A percentile compares a stretch with the other conserved stretches of the same genome.
Evolutionary conservation across 1,284 basidiomycete species (phyloP).

Genomic region (Stygiomarasmius scandens): DNA sequence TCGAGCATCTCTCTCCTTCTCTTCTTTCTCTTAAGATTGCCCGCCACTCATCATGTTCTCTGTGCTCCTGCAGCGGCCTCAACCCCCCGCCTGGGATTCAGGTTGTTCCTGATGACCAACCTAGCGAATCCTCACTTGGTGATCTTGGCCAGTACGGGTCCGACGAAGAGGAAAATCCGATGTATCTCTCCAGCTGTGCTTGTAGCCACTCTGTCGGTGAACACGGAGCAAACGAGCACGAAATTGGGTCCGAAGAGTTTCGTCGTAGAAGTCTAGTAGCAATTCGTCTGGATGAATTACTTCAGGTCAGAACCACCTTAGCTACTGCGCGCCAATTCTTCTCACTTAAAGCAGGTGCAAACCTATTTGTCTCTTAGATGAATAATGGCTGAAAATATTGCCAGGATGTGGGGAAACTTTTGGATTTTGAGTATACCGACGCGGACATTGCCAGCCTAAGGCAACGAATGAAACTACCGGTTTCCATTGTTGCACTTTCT

Average conservation of each 20-base stretch:
- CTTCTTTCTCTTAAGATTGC: conserved; percentile 72
- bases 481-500: conserved; percentile 39
- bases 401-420: conserved; percentile 74
- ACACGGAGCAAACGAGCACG: conserved; percentile 69
- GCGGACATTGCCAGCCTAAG: conserved; percentile 71
- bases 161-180: conserved; percentile 56
- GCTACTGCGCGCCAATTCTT: not conserved
- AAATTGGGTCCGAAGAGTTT: conserved; percentile 63
- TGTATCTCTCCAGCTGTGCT: conserved; percentile 68
- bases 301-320: conserved; percentile 61
- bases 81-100: conserved; percentile 62
- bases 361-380: not conserved
- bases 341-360: not conserved
- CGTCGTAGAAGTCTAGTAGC: conserved; percentile 76
- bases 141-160: conserved; percentile 66
- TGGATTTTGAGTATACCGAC: conserved; percentile 79
- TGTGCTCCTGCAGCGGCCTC: conserved; percentile 70
- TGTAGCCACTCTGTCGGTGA: conserved; percentile 76
- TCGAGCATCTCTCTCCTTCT: conserved; percentile 47
- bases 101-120: conserved; percentile 56
- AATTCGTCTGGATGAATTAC: conserved; percentile 80
- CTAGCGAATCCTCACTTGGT: conserved; percentile 49
- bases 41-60: conserved; percentile 66
- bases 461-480: conserved; percentile 67
- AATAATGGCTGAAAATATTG: not conserved